Evolutionary conservation across 371 early-diverging fungal species (phyloP).

Genomic region (Mortierella sp.): DNA sequence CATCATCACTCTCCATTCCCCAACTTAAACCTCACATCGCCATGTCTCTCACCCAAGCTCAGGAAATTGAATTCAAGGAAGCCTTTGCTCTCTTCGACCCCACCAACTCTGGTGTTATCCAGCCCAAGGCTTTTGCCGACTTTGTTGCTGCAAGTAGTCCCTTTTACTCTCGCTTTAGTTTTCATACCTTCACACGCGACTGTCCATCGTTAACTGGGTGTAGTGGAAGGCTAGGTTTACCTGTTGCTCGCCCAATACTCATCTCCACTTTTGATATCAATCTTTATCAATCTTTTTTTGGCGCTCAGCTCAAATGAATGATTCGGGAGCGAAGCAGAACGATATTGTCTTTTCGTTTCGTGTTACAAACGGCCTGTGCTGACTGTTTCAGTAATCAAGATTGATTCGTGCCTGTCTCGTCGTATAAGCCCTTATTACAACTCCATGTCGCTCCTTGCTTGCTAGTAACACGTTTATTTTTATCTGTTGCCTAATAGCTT

Average conservation of each 20-base stretch:
- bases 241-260: no score
- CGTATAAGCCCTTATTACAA: no score
- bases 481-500: slow-evolving; percentile 3
- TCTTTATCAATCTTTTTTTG: background rate
- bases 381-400: background rate
- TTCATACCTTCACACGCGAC: background rate
- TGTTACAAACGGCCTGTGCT: no score
- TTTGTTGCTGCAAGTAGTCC: slow-evolving; percentile 40
- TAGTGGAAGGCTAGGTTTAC: no score
- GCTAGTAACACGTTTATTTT: background rate
- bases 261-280: background rate
- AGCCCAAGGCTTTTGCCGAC: slow-evolving; percentile 54
- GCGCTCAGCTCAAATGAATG: no score
- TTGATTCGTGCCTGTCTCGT: background rate
- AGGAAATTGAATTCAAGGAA: slow-evolving; percentile 58
- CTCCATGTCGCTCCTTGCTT: background rate
- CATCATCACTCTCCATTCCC: no score
- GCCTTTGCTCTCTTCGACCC: slow-evolving; percentile 58
- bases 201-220: no score
- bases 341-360: no score
- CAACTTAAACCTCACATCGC: no score
- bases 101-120: slow-evolving; percentile 57
- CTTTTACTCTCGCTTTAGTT: background rate
- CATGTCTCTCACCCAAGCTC: slow-evolving; percentile 51
- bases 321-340: no score